These are phyloP conservation scores for Candida manassasensis DNA, from an alignment of 805 yeast species.

Conservation along the genomic window DNA sequence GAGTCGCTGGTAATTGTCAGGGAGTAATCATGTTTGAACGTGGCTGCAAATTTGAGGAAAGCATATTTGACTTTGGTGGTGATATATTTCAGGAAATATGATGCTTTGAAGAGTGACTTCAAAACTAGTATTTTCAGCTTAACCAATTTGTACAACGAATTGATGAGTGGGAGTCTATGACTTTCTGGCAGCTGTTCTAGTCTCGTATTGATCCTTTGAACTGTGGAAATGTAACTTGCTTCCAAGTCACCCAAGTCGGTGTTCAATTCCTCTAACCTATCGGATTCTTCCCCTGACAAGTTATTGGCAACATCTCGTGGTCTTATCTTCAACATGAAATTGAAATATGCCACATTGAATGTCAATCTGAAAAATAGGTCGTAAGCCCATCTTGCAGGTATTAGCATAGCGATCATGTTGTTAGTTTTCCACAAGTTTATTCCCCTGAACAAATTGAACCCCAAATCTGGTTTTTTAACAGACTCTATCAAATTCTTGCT, in stretches of 20 bases:
- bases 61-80: slow-evolving; percentile 12
- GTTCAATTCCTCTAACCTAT: slow-evolving; percentile 19
- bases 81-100: slow-evolving; percentile 7
- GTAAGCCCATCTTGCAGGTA: slow-evolving; percentile 35
- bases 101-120: slow-evolving; percentile 3
- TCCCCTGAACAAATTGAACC: slow-evolving; percentile 14
- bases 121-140: not conserved
- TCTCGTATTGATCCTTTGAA: not conserved
- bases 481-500: slow-evolving; percentile 1
- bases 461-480: slow-evolving; percentile 4
- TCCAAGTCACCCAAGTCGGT: slow-evolving; percentile 6
- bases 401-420: slow-evolving; percentile 28
- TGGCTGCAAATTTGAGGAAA: slow-evolving; percentile 25
- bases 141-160: not conserved
- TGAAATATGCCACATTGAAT: slow-evolving; percentile 29
- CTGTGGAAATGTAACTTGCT: slow-evolving; percentile 1
- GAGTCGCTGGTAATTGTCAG: slow-evolving; percentile 18
- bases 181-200: not conserved
- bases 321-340: slow-evolving; percentile 20
- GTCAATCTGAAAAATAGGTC: slow-evolving; percentile 30
- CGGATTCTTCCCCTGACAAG: slow-evolving; percentile 17
- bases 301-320: slow-evolving; percentile 33
- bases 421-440: slow-evolving; percentile 26
- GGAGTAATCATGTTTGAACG: slow-evolving; percentile 33
- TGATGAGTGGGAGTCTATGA: not conserved